phyloP scores from a whole-genome alignment of 2,329 filamentous ascomycete genomes.

The Cladosporium sp. region DNA sequence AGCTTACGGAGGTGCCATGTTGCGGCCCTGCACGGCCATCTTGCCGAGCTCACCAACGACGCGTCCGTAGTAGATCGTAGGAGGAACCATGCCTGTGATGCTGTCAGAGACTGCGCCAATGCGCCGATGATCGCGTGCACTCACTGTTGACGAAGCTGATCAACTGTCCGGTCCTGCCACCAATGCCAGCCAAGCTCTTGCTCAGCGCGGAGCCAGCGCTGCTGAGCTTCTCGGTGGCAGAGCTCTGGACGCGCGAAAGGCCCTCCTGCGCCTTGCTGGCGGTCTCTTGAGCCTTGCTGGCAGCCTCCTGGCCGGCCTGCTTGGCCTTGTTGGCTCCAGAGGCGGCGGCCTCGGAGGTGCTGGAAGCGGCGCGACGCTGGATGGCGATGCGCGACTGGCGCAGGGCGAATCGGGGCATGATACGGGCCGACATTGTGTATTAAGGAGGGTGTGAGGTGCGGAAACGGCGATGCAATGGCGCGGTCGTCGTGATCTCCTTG shows the following conservation, averaged over 20 bases:
- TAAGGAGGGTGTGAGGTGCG: slow-evolving; percentile 19
- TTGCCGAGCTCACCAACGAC: slow-evolving; percentile 85
- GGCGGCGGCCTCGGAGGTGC: slow-evolving; percentile 49
- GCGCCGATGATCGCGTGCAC: slow-evolving; percentile 37
- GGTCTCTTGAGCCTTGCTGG: slow-evolving; percentile 59
- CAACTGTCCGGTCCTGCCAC: slow-evolving; percentile 77
- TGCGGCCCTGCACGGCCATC: slow-evolving; percentile 82
- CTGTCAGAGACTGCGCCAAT: not conserved
- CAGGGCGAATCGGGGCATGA: slow-evolving; percentile 49
- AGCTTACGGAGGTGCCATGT: slow-evolving; percentile 93
- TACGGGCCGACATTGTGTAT: slow-evolving; percentile 48
- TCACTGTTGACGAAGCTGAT: slow-evolving; percentile 84
- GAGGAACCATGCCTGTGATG: slow-evolving; percentile 73
- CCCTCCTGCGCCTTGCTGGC: slow-evolving; percentile 73
- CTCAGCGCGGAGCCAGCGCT: slow-evolving; percentile 68
- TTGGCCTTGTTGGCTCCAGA: slow-evolving; percentile 42
- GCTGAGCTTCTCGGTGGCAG: slow-evolving; percentile 74
- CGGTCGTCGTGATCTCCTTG: slow-evolving; percentile 20
- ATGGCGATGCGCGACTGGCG: slow-evolving; percentile 45
- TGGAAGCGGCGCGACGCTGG: slow-evolving; percentile 51
- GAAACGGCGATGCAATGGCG: slow-evolving; percentile 24
- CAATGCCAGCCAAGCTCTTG: slow-evolving; percentile 70
- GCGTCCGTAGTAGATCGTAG: slow-evolving; percentile 86
- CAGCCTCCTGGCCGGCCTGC: slow-evolving; percentile 43
- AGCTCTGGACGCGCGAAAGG: slow-evolving; percentile 75